A percentile compares a stretch with the other conserved stretches of the same genome.
These are phyloP conservation scores for Fraxinus latifolia DNA, from an alignment of 305 asterid genomes.

Conservation along the genomic window DNA sequence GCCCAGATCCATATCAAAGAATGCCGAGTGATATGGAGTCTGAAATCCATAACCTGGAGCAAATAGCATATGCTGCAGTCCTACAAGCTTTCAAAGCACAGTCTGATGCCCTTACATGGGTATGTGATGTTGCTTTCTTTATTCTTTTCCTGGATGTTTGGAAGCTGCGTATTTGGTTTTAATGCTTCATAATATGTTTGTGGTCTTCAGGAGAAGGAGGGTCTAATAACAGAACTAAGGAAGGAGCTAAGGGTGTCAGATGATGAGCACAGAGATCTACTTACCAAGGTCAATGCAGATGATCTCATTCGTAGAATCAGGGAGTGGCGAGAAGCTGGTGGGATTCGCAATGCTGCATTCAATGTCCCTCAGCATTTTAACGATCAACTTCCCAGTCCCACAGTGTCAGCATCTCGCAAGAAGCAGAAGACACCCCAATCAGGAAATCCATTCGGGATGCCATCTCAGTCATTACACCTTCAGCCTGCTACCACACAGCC, in stretches of 20 bases:
- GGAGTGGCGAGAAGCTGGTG: slow-evolving; percentile 95
- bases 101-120: slow-evolving; percentile 98
- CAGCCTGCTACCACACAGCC: slow-evolving; percentile 54
- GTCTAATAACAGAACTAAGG: slow-evolving; percentile 87
- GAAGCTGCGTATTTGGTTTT: slow-evolving; percentile 8
- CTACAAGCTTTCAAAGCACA: slow-evolving; percentile 97
- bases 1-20: slow-evolving; percentile 46
- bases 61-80: slow-evolving; percentile 90
- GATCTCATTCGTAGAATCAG: slow-evolving; percentile 82
- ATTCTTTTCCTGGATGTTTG: slow-evolving; percentile 16
- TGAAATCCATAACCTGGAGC: slow-evolving; percentile 89
- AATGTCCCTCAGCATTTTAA: slow-evolving; percentile 52
- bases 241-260: slow-evolving; percentile 97
- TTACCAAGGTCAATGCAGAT: slow-evolving; percentile 80
- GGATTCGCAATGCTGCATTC: slow-evolving; percentile 37
- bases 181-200: background rate
- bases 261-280: slow-evolving; percentile 87
- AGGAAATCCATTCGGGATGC: slow-evolving; percentile 52
- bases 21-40: slow-evolving; percentile 71
- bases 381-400: slow-evolving; percentile 74
- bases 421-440: slow-evolving; percentile 62
- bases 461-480: slow-evolving; percentile 53
- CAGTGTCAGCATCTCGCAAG: slow-evolving; percentile 79
- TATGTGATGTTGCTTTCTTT: slow-evolving; percentile 29
- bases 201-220: slow-evolving; percentile 79